Evolutionary conservation across 2,329 filamentous ascomycete genomes (phyloP).

Genomic region (Aaosphaeria pasadenensis): DNA sequence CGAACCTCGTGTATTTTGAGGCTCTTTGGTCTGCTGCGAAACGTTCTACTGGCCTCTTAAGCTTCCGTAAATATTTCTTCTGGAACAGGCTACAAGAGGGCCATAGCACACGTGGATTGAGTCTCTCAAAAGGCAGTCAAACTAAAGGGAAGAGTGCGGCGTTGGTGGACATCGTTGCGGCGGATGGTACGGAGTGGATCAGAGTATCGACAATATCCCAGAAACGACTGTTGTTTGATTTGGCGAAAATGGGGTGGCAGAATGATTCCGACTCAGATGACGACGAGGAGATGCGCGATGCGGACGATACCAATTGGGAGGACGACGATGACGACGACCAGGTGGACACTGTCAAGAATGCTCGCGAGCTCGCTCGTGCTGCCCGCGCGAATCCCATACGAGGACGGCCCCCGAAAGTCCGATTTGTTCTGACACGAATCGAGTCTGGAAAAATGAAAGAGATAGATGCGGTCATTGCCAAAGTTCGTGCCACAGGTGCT

Average conservation of each 20-base stretch:
- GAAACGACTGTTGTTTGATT: conserved; percentile 62
- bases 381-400: conserved; percentile 55
- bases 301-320: conserved; percentile 17
- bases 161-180: conserved; percentile 62
- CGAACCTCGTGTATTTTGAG: conserved; percentile 64
- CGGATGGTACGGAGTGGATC: conserved; percentile 63
- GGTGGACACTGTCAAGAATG: conserved; percentile 59
- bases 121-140: conserved; percentile 28
- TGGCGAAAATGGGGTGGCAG: conserved; percentile 67
- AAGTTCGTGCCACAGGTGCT: conserved; percentile 53
- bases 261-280: conserved; percentile 46
- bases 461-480: conserved; percentile 55
- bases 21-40: conserved; percentile 63
- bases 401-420: conserved; percentile 59
- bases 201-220: conserved; percentile 67
- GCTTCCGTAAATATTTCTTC: conserved; percentile 46
- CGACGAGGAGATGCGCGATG: conserved; percentile 37
- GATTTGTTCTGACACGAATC: conserved; percentile 61
- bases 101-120: conserved; percentile 18
- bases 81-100: conserved; percentile 28
- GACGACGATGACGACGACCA: conserved; percentile 50
- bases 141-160: conserved; percentile 49
- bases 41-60: conserved; percentile 53
- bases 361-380: conserved; percentile 57
- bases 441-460: conserved; percentile 48